Evolutionary conservation across 2,329 filamentous ascomycete species (phyloP).

Genomic region (Aspergillus japonicus): DNA sequence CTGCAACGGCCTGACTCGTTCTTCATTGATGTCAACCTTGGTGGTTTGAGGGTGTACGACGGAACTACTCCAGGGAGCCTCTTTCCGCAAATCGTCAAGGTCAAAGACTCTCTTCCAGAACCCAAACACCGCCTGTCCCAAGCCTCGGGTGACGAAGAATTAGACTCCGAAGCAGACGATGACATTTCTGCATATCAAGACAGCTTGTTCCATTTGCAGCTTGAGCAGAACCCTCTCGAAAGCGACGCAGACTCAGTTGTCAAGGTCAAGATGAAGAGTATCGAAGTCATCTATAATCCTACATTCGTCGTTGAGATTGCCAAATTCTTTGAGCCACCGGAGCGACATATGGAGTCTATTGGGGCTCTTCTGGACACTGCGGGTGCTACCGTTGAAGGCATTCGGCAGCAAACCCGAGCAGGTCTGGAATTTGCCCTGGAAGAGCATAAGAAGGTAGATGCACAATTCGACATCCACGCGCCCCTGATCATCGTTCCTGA

Average conservation of each 20-base stretch:
- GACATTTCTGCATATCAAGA: conserved; percentile 57
- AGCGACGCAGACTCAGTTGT: conserved; percentile 87
- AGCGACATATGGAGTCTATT: conserved; percentile 98
- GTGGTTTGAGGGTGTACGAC: conserved; percentile 90
- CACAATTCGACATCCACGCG: conserved; percentile 90
- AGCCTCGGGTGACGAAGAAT: conserved; percentile 33
- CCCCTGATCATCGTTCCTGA: conserved; percentile 95
- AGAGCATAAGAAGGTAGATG: conserved; percentile 97
- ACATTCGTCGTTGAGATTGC: conserved; percentile 86
- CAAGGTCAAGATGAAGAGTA: conserved; percentile 85
- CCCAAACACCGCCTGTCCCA: conserved; percentile 44
- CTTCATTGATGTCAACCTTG: conserved; percentile 82
- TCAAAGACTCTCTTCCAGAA: conserved; percentile 76
- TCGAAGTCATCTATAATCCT: conserved; percentile 97
- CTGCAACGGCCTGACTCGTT: conserved; percentile 88
- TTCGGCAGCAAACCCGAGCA: conserved; percentile 92
- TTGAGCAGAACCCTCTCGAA: conserved; percentile 94
- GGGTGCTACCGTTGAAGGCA: conserved; percentile 89
- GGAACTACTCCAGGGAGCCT: conserved; percentile 88
- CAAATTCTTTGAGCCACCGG: conserved; percentile 94
- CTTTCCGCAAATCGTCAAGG: conserved; percentile 90
- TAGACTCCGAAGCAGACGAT: conserved; percentile 40
- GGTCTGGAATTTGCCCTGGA: conserved; percentile 94
- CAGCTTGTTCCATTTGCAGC: conserved; percentile 85
- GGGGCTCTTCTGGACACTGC: conserved; percentile 92